These are phyloP conservation scores for Daldinia concentrica DNA, from an alignment of 495 filamentous ascomycete species.

Conservation along the genomic window DNA sequence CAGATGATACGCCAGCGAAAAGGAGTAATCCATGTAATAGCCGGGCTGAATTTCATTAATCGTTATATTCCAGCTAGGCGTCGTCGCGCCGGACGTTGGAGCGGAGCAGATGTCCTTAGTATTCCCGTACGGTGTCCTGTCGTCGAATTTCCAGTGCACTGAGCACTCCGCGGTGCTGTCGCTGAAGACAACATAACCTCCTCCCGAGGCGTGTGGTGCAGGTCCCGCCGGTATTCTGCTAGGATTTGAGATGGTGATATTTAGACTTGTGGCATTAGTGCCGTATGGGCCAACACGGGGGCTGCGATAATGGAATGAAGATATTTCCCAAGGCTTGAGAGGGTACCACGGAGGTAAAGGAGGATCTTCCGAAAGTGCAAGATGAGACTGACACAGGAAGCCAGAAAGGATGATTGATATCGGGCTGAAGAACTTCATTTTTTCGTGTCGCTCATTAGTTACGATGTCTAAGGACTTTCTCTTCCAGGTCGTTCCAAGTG, in stretches of 20 bases:
- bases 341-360: slow-evolving; percentile 42
- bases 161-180: slow-evolving; percentile 30
- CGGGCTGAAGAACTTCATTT: slow-evolving; percentile 8
- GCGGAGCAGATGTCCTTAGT: slow-evolving; percentile 18
- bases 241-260: slow-evolving; percentile 31
- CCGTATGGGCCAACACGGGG: slow-evolving; percentile 30
- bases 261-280: slow-evolving; percentile 27
- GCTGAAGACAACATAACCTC: slow-evolving; percentile 35
- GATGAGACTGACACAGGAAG: slow-evolving; percentile 11
- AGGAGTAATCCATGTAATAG: slow-evolving; percentile 29
- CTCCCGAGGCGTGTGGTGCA: slow-evolving; percentile 37
- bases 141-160: slow-evolving; percentile 34
- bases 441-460: background rate
- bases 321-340: slow-evolving; percentile 32
- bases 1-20: slow-evolving; percentile 26
- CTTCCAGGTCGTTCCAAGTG: background rate
- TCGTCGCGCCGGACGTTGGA: slow-evolving; percentile 1
- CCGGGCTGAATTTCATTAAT: slow-evolving; percentile 26
- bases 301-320: slow-evolving; percentile 13
- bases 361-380: slow-evolving; percentile 22
- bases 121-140: slow-evolving; percentile 26
- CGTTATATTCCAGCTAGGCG: slow-evolving; percentile 29
- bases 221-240: slow-evolving; percentile 21
- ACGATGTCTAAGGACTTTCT: background rate
- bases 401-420: background rate